Conservation (phyloP, 495 filamentous ascomycete genomes). For the Penicillium lividum region DNA sequence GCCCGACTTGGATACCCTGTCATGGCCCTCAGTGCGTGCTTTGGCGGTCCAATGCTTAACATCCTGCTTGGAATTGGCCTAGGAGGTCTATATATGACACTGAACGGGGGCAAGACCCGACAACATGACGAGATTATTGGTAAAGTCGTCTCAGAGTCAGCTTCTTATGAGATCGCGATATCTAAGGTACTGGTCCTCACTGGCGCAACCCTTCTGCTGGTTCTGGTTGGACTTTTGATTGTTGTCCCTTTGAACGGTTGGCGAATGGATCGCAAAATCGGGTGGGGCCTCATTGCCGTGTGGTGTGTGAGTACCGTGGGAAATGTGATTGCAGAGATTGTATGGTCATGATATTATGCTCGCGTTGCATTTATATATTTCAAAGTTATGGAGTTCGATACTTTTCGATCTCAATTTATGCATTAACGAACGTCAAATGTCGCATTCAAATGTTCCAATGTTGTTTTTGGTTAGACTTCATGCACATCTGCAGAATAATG, state of each 20-base stretch:
- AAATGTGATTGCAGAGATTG: constrained; percentile 81
- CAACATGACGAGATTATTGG: constrained; percentile 19
- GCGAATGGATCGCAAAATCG: constrained; percentile 84
- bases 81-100: constrained; percentile 80
- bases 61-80: constrained; percentile 93
- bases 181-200: constrained; percentile 81
- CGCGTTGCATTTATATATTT: background rate
- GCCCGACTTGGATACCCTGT: constrained; percentile 91
- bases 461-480: no score
- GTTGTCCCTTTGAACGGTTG: constrained; percentile 84
- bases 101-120: constrained; percentile 37
- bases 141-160: constrained; percentile 10
- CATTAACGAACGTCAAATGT: background rate
- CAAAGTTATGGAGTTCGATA: background rate
- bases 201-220: constrained; percentile 76
- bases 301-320: constrained; percentile 82
- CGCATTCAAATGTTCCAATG: no score
- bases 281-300: constrained; percentile 76
- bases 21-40: constrained; percentile 93
- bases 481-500: no score
- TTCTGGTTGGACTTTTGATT: constrained; percentile 74
- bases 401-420: background rate
- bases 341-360: background rate
- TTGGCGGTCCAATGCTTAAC: constrained; percentile 97
- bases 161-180: constrained; percentile 73